A percentile compares a stretch with the other conserved stretches of the same genome.
Evolutionary conservation across 305 asterid genomes (phyloP).

Genomic region (Plantago lanceolata): DNA sequence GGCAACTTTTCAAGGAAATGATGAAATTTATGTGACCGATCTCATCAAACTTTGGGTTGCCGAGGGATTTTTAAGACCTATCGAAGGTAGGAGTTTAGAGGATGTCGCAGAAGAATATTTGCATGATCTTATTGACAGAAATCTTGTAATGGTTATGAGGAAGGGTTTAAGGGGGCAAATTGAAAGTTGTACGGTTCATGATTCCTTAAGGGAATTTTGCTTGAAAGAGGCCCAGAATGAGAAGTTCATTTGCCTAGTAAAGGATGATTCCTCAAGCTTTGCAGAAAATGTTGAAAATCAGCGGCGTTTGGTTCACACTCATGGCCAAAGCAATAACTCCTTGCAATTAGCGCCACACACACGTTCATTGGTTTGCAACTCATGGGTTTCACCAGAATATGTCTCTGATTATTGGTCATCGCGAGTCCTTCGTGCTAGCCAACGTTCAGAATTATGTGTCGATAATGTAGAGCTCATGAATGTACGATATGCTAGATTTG

Average conservation of each 20-base stretch:
- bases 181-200: background rate
- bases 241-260: background rate
- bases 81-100: no score
- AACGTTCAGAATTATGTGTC: no score
- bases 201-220: background rate
- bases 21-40: background rate
- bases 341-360: no score
- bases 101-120: no score
- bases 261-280: background rate
- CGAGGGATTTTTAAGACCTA: background rate
- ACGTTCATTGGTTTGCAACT: no score
- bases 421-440: no score
- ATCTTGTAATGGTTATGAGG: background rate
- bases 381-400: no score
- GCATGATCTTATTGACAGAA: background rate
- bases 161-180: background rate
- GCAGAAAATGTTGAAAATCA: no score
- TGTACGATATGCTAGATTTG: background rate
- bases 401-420: no score
- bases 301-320: no score
- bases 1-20: background rate
- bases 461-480: background rate
- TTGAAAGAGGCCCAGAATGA: background rate
- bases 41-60: slow-evolving; percentile 1
- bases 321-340: no score